These are phyloP conservation scores for Saccharum spontaneum DNA, from an alignment of 176 grass and related monocot genomes.

Conservation along the genomic window DNA sequence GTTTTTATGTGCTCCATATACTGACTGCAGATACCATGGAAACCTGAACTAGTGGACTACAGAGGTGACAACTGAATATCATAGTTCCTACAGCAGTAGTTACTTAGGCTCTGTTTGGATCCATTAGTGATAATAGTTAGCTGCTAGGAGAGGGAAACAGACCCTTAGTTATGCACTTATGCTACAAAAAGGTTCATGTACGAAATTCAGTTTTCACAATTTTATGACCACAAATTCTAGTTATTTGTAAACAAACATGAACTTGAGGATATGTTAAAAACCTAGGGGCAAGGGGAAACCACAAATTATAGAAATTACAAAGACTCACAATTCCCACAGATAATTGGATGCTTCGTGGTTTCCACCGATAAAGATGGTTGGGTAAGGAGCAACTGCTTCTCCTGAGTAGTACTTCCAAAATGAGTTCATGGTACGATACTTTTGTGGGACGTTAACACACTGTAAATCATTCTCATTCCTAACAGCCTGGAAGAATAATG, in stretches of 20 bases:
- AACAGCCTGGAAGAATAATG: conserved; percentile 59
- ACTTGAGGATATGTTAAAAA: not conserved
- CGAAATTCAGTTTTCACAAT: not conserved
- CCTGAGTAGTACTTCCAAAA: conserved; percentile 99
- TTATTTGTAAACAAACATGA: conserved; percentile 9
- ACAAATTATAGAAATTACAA: conserved; percentile 4
- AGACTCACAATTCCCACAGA: conserved; percentile 90
- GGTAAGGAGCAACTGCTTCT: conserved; percentile 77
- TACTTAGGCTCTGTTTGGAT: not conserved
- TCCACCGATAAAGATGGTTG: conserved; percentile 84
- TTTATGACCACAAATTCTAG: not conserved
- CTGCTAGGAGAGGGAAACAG: not conserved
- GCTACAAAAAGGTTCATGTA: not conserved
- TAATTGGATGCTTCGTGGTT: conserved; percentile 98
- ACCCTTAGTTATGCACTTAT: not conserved
- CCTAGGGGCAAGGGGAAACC: not conserved
- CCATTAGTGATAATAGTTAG: not conserved
- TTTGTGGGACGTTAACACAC: conserved; percentile 58
- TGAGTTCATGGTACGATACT: conserved; percentile 61
- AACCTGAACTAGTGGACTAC: not conserved
- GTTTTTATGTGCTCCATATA: not conserved
- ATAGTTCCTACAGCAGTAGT: not conserved
- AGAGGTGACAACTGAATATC: conserved; percentile 8
- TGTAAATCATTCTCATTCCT: conserved; percentile 72
- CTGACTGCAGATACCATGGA: not conserved